Conservation (phyloP, 2,329 filamentous ascomycete genomes). For the Epichloe aotearoae region DNA sequence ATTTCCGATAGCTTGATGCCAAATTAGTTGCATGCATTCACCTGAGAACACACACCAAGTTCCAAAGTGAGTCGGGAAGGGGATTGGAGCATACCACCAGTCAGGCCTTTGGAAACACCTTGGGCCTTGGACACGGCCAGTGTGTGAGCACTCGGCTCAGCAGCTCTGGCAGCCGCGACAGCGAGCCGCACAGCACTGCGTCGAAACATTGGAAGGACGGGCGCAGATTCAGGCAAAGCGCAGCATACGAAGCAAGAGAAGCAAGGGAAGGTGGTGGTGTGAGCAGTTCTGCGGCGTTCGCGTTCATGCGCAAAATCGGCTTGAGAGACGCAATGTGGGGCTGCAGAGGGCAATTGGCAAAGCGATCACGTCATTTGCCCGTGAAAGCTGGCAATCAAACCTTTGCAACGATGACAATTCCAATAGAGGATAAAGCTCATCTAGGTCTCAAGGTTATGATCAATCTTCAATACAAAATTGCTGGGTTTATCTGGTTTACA, state of each 20-base stretch:
- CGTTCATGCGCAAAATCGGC: constrained; percentile 4
- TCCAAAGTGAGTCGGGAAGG: not conserved
- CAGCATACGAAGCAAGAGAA: not conserved
- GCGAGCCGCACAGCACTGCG: constrained; percentile 55
- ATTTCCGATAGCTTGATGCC: constrained; percentile 72
- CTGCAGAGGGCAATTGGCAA: not conserved
- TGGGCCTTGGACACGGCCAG: constrained; percentile 68
- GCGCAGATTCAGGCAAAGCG: not conserved
- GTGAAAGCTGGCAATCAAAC: not conserved
- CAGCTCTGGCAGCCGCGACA: constrained; percentile 34
- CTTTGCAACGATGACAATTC: not conserved
- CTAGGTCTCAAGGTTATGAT: too few relatives aligned
- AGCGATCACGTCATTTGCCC: constrained; percentile 11
- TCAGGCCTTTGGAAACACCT: constrained; percentile 62
- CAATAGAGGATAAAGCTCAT: too few relatives aligned
- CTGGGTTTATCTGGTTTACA: too few relatives aligned
- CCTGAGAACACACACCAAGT: not conserved
- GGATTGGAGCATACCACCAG: constrained; percentile 50
- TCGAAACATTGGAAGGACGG: constrained; percentile 45
- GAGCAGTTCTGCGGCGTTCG: not conserved
- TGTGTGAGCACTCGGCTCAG: constrained; percentile 42
- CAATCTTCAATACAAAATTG: too few relatives aligned
- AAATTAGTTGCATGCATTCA: not conserved
- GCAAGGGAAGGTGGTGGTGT: not conserved
- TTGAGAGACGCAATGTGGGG: constrained; percentile 5